These are phyloP conservation scores for Fulvia fulva DNA, from an alignment of 2,329 filamentous ascomycete genomes.

Conservation along the genomic window DNA sequence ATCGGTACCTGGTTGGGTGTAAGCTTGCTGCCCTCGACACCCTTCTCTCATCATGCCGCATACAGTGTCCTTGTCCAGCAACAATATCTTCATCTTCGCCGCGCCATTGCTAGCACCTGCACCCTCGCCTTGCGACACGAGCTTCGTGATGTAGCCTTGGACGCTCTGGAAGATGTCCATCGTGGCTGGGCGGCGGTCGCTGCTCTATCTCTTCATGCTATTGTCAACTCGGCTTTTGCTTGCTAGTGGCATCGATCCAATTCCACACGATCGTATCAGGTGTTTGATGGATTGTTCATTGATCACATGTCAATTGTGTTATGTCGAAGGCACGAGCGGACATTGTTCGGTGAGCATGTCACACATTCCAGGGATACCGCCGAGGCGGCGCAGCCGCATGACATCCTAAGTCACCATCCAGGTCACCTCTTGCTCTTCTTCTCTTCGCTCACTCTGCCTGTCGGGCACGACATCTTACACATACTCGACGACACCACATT, in stretches of 20 bases:
- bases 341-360: background rate
- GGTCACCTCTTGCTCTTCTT: background rate
- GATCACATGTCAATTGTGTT: background rate
- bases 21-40: background rate
- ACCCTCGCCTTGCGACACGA: slow-evolving; percentile 77
- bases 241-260: background rate
- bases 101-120: slow-evolving; percentile 51
- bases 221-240: background rate
- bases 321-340: background rate
- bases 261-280: background rate
- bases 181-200: background rate
- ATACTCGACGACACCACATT: background rate
- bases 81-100: slow-evolving; percentile 95
- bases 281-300: background rate
- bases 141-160: slow-evolving; percentile 92
- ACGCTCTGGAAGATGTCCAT: slow-evolving; percentile 96
- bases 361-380: background rate
- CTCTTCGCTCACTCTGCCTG: background rate
- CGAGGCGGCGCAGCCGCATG: background rate
- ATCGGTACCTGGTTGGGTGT: slow-evolving; percentile 63
- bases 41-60: slow-evolving; percentile 30
- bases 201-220: background rate
- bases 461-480: background rate
- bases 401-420: background rate
- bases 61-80: slow-evolving; percentile 88